Percentiles rank a stretch among this genome's conserved stretches.
Evolutionary conservation across 1,284 basidiomycete genomes (phyloP).

Genomic region (Ceratorhiza oryzae-sativae): DNA sequence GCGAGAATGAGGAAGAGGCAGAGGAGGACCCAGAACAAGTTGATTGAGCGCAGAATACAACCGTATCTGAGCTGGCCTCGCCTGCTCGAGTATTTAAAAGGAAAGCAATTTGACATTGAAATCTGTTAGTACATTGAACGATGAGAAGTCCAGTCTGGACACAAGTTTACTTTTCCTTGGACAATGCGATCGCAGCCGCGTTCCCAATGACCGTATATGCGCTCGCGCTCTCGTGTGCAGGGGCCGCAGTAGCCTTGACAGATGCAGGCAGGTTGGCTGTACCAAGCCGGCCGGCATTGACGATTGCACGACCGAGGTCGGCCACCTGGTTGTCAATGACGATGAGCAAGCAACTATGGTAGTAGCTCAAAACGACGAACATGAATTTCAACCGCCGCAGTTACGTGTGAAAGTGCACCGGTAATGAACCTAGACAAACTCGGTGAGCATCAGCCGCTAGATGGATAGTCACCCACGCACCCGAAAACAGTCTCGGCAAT

Average conservation of each 20-base stretch:
- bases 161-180: constrained; percentile 46
- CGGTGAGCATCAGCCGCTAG: background rate
- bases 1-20: background rate
- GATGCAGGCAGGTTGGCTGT: constrained; percentile 53
- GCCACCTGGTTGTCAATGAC: constrained; percentile 51
- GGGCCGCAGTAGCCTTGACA: constrained; percentile 49
- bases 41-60: background rate
- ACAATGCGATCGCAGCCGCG: constrained; percentile 55
- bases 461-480: constrained; percentile 51
- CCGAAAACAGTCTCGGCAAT: constrained; percentile 54
- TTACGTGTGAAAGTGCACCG: constrained; percentile 53
- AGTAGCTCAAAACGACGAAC: constrained; percentile 47
- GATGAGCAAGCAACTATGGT: background rate
- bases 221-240: constrained; percentile 49
- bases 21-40: background rate
- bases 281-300: constrained; percentile 57
- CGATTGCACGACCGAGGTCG: constrained; percentile 55
- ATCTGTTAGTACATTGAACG: background rate
- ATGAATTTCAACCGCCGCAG: constrained; percentile 56
- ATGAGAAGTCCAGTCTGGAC: background rate
- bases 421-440: constrained; percentile 51
- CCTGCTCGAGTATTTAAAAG: too few species aligned
- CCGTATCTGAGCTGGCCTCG: too few species aligned
- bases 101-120: background rate
- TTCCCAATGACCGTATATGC: constrained; percentile 59